These are phyloP conservation scores for Thraustochytrium sp. DNA, from an alignment of 352 stramenopile species.

Conservation along the genomic window DNA sequence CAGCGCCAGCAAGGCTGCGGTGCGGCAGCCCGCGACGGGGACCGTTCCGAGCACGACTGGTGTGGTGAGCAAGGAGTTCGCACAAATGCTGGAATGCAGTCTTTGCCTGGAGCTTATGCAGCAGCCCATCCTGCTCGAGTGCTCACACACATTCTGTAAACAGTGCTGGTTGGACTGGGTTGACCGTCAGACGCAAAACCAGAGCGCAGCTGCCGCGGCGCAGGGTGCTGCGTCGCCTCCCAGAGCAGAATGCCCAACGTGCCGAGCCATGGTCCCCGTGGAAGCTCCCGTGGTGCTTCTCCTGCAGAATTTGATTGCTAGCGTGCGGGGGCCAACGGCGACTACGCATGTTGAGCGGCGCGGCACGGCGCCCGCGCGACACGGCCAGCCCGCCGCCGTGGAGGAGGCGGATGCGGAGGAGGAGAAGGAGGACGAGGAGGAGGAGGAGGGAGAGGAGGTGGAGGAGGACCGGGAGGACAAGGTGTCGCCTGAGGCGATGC, in stretches of 20 bases:
- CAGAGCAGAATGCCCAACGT: neutral
- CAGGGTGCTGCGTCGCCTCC: no score
- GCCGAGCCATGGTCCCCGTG: neutral
- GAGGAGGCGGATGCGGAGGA: neutral
- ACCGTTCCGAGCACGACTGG: neutral
- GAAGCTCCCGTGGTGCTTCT: neutral
- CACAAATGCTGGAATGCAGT: neutral
- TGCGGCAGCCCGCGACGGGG: neutral
- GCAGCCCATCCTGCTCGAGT: neutral
- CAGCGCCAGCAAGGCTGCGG: neutral
- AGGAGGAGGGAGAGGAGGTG: neutral
- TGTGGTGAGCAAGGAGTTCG: neutral
- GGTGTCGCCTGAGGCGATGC: neutral
- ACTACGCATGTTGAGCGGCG: neutral
- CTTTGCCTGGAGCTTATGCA: constrained; percentile 1
- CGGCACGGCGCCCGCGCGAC: neutral
- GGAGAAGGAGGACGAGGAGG: neutral
- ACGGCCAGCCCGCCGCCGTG: neutral
- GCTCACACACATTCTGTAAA: neutral
- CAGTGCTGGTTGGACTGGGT: neutral
- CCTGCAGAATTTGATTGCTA: neutral
- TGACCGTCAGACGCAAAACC: neutral
- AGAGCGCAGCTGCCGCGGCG: neutral
- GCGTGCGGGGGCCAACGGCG: neutral
- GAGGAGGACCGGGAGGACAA: neutral